These are phyloP conservation scores for Fusarium secorum DNA, from an alignment of 2,329 filamentous ascomycete species.

Conservation along the genomic window DNA sequence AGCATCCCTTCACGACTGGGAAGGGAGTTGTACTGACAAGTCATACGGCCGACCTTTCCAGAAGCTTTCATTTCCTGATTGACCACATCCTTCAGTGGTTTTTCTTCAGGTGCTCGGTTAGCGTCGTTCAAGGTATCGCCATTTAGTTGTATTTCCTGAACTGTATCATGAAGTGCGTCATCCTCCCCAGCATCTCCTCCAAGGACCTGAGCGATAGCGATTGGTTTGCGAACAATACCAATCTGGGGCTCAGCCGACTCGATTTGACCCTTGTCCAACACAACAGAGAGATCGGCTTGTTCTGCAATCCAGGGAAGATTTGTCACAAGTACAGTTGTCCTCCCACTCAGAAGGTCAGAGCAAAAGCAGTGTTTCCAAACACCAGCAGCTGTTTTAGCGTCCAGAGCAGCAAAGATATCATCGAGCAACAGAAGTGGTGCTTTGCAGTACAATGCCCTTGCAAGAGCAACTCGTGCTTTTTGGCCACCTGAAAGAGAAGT, in stretches of 20 bases:
- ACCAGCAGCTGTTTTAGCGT: conserved; percentile 63
- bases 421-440: conserved; percentile 64
- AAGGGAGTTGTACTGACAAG: conserved; percentile 47
- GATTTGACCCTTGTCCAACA: conserved; percentile 56
- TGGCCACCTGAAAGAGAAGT: conserved; percentile 65
- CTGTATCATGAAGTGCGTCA: conserved; percentile 34
- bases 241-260: conserved; percentile 54
- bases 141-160: conserved; percentile 42
- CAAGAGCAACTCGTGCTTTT: conserved; percentile 64
- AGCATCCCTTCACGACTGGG: neutral
- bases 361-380: conserved; percentile 68
- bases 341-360: conserved; percentile 59
- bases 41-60: conserved; percentile 54
- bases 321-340: conserved; percentile 65
- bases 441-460: conserved; percentile 65
- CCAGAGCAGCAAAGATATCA: conserved; percentile 67
- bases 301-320: conserved; percentile 62
- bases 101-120: conserved; percentile 48
- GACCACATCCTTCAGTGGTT: conserved; percentile 52
- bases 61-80: conserved; percentile 58
- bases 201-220: conserved; percentile 52
- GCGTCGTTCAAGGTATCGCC: conserved; percentile 43
- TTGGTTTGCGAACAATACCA: conserved; percentile 54
- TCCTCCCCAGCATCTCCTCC: conserved; percentile 49
- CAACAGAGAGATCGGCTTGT: conserved; percentile 58